Evolutionary conservation across 495 filamentous ascomycete genomes (phyloP).

Genomic region (Aspergillus homomorphus): DNA sequence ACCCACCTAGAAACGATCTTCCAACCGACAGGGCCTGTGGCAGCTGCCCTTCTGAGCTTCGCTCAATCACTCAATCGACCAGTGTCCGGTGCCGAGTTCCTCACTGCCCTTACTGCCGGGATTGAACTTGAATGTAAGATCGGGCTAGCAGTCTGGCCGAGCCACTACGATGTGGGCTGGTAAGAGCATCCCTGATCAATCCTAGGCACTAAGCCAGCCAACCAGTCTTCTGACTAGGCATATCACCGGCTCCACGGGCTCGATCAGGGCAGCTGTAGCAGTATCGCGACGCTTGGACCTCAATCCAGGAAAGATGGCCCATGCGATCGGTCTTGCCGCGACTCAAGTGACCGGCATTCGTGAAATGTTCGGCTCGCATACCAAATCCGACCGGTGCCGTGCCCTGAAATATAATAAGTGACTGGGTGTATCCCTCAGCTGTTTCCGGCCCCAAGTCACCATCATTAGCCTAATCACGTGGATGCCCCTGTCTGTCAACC

Average conservation of each 20-base stretch:
- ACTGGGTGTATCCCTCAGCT: too few relatives aligned
- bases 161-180: conserved; percentile 56
- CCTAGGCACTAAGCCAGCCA: background rate
- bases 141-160: conserved; percentile 49
- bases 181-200: conserved; percentile 7
- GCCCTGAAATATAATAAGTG: too few relatives aligned
- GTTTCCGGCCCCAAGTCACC: too few relatives aligned
- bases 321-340: conserved; percentile 51
- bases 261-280: conserved; percentile 49
- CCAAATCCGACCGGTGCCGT: conserved; percentile 27
- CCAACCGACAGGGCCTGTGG: conserved; percentile 52
- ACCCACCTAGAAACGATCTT: conserved; percentile 56
- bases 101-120: conserved; percentile 51
- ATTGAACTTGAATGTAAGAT: conserved; percentile 51
- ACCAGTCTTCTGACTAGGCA: conserved; percentile 27
- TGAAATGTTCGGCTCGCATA: conserved; percentile 54
- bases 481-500: too few relatives aligned
- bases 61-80: conserved; percentile 33
- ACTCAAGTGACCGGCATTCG: conserved; percentile 52
- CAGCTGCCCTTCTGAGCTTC: conserved; percentile 46
- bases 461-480: too few relatives aligned
- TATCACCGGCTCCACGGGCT: conserved; percentile 52
- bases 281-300: conserved; percentile 45
- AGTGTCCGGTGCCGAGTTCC: conserved; percentile 42
- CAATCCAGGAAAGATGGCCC: conserved; percentile 34